phyloP scores from a whole-genome alignment of 1,139 yeast species.

The Saccharomyces hybrid region DNA sequence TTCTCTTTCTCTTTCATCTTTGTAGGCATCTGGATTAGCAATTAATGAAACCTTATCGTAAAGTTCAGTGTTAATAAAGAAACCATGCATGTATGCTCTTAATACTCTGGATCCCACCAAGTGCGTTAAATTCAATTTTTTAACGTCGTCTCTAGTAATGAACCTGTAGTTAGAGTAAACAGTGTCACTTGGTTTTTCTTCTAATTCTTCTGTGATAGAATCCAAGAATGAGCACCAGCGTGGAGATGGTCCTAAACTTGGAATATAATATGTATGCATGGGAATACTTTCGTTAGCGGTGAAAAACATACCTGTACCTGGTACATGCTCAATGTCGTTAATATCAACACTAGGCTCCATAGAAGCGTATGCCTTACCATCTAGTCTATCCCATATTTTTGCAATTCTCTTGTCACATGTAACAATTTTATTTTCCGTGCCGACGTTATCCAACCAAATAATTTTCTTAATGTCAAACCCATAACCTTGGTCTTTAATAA shows the following conservation, averaged over 20 bases:
- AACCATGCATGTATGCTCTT: conserved; percentile 97
- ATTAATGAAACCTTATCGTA: conserved; percentile 90
- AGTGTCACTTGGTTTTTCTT: conserved; percentile 83
- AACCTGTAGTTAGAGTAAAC: conserved; percentile 35
- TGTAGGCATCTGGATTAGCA: conserved; percentile 84
- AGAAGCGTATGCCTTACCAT: conserved; percentile 81
- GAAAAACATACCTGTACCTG: conserved; percentile 90
- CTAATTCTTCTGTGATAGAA: conserved; percentile 92
- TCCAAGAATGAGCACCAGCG: conserved; percentile 97
- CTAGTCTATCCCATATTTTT: conserved; percentile 77
- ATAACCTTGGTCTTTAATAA: conserved; percentile 91
- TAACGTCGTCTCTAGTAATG: conserved; percentile 35
- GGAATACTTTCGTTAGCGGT: conserved; percentile 96
- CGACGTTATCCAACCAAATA: conserved; percentile 58
- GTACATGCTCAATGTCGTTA: conserved; percentile 79
- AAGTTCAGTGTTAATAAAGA: conserved; percentile 82
- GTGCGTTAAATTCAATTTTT: conserved; percentile 71
- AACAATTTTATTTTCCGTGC: conserved; percentile 40
- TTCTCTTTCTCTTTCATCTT: conserved; percentile 89
- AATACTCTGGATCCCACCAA: conserved; percentile 87
- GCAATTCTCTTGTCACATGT: conserved; percentile 90
- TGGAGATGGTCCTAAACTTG: conserved; percentile 95
- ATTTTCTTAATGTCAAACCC: conserved; percentile 85
- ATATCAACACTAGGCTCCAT: conserved; percentile 53
- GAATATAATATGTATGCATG: conserved; percentile 95